phyloP scores from a whole-genome alignment of 139 green algal genomes.

The Pedinophyceae sp. region DNA sequence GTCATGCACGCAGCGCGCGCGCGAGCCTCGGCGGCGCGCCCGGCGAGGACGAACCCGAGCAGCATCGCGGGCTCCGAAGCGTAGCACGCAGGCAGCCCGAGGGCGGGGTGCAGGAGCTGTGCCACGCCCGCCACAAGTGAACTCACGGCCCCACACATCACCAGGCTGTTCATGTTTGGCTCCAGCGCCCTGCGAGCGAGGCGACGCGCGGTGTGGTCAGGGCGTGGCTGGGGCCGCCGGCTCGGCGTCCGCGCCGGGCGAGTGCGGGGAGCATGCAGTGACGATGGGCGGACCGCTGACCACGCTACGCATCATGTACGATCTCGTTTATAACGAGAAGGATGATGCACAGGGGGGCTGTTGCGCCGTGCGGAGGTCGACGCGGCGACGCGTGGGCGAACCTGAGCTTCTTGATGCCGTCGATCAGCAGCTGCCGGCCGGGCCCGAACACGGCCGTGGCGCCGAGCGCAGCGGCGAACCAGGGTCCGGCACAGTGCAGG shows the following conservation, averaged over 20 bases:
- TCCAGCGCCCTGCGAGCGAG: no score
- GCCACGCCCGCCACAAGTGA: conserved; percentile 34
- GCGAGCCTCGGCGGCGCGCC: conserved; percentile 54
- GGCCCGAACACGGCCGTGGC: conserved; percentile 62
- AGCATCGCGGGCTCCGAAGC: conserved; percentile 92
- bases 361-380: no score
- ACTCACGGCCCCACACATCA: conserved; percentile 51
- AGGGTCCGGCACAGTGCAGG: conserved; percentile 37
- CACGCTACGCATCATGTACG: no score
- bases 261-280: no score
- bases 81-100: conserved; percentile 49
- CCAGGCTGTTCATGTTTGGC: conserved; percentile 87
- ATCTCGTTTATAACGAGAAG: no score
- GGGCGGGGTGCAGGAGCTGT: conserved; percentile 17
- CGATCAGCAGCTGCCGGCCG: conserved; percentile 41
- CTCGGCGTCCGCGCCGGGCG: no score
- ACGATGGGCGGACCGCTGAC: no score
- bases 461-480: conserved; percentile 42
- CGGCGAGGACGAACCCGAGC: conserved; percentile 85
- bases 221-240: conserved; percentile 18
- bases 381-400: no score
- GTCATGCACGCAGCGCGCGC: conserved; percentile 15
- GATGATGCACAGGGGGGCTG: no score
- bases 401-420: conserved; percentile 49
- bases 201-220: no score